These are phyloP conservation scores for Proliferodiscus dingleyae DNA, from an alignment of 2,329 filamentous ascomycete species.

Conservation along the genomic window DNA sequence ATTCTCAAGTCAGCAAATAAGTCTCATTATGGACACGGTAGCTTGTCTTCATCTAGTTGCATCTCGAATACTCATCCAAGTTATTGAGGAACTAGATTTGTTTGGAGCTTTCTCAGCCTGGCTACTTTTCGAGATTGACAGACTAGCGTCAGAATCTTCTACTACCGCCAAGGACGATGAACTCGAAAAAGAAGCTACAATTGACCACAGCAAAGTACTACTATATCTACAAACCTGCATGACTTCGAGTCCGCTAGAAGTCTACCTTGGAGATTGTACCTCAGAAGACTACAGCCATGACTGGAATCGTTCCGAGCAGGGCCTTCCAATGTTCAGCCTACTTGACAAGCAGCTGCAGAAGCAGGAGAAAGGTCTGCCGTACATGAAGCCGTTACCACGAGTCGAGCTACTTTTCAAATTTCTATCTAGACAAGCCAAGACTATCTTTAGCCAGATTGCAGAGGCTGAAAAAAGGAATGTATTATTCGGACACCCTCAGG, in stretches of 20 bases:
- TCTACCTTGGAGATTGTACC: slow-evolving; percentile 51
- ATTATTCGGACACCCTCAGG: slow-evolving; percentile 51
- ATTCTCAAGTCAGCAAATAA: slow-evolving; percentile 59
- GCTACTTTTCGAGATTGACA: slow-evolving; percentile 79
- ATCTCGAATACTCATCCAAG: slow-evolving; percentile 65
- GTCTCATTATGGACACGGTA: slow-evolving; percentile 62
- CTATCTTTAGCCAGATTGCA: slow-evolving; percentile 63
- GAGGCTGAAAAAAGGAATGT: slow-evolving; percentile 65
- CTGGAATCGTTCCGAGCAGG: slow-evolving; percentile 41
- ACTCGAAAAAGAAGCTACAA: slow-evolving; percentile 68
- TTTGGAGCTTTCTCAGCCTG: slow-evolving; percentile 78
- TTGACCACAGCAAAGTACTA: slow-evolving; percentile 69
- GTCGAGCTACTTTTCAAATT: slow-evolving; percentile 60
- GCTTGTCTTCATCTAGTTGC: slow-evolving; percentile 71
- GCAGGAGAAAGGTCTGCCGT: slow-evolving; percentile 25
- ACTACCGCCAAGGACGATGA: slow-evolving; percentile 61
- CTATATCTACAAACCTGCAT: slow-evolving; percentile 73
- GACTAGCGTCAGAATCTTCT: slow-evolving; percentile 60
- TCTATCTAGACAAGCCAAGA: slow-evolving; percentile 52
- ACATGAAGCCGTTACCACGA: slow-evolving; percentile 50
- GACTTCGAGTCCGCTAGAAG: slow-evolving; percentile 57
- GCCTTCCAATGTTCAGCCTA: slow-evolving; percentile 42
- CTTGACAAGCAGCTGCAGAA: slow-evolving; percentile 34
- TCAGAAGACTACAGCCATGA: slow-evolving; percentile 47
- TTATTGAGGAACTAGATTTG: slow-evolving; percentile 71